These are phyloP conservation scores for Tylopilus vinaceipallidus DNA, from an alignment of 768 basidiomycete species.

Conservation along the genomic window DNA sequence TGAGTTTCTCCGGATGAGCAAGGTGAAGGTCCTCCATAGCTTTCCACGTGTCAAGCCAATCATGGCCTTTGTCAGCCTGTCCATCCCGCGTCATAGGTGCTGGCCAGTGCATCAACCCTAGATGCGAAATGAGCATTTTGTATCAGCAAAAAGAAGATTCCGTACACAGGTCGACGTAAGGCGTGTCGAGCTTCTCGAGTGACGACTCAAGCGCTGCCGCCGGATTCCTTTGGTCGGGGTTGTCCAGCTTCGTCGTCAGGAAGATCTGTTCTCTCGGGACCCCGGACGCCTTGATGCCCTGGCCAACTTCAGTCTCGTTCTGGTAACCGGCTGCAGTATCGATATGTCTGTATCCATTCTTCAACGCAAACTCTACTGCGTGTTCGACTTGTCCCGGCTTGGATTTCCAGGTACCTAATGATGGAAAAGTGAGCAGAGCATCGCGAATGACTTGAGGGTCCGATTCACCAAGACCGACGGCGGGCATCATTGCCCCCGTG, in stretches of 20 bases:
- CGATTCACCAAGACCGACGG: constrained; percentile 58
- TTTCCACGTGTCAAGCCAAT: constrained; percentile 80
- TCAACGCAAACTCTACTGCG: constrained; percentile 75
- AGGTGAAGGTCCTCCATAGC: constrained; percentile 68
- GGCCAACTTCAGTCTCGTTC: constrained; percentile 81
- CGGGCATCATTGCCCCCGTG: constrained; percentile 76
- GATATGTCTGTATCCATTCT: constrained; percentile 69
- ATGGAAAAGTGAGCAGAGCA: background rate
- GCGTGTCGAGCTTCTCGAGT: constrained; percentile 64
- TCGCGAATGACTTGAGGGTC: background rate
- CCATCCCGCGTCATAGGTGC: constrained; percentile 62
- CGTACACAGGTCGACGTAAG: constrained; percentile 79
- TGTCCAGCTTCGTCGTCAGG: constrained; percentile 74
- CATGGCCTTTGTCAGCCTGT: constrained; percentile 50
- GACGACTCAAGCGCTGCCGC: constrained; percentile 64
- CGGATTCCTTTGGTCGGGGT: constrained; percentile 57
- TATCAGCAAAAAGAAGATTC: background rate
- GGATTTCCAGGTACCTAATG: constrained; percentile 76
- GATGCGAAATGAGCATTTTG: background rate
- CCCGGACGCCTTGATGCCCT: constrained; percentile 72
- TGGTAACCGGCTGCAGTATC: constrained; percentile 68
- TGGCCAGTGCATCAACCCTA: constrained; percentile 84
- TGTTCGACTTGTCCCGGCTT: constrained; percentile 64
- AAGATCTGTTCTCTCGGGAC: constrained; percentile 73
- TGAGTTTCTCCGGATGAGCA: constrained; percentile 67